Evolutionary conservation across 2,329 filamentous ascomycete species (phyloP).

Genomic region (Corniculantispora saksenae): DNA sequence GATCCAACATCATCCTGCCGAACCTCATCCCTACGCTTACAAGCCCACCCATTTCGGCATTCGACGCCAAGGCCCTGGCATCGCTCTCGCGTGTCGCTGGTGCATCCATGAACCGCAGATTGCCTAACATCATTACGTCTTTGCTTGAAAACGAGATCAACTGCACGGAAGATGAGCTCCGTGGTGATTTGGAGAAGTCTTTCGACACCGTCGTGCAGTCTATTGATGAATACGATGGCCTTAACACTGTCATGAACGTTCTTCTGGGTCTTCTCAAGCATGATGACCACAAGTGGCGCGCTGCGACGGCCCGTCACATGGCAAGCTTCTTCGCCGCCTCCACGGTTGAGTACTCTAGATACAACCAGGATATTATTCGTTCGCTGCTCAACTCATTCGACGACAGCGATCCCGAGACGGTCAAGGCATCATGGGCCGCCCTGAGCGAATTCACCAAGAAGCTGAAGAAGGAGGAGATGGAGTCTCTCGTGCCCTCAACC

Average conservation of each 20-base stretch:
- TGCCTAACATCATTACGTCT: conserved; percentile 88
- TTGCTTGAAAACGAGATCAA: conserved; percentile 90
- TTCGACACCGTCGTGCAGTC: conserved; percentile 90
- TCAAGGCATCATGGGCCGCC: conserved; percentile 87
- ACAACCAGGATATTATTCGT: conserved; percentile 93
- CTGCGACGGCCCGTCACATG: conserved; percentile 75
- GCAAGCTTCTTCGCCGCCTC: conserved; percentile 81
- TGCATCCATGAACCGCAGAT: conserved; percentile 82
- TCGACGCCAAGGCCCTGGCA: conserved; percentile 92
- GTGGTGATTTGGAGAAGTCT: conserved; percentile 71
- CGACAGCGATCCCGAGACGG: conserved; percentile 78
- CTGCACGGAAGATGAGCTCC: conserved; percentile 72
- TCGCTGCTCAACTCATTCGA: conserved; percentile 90
- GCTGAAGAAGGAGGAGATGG: conserved; percentile 97
- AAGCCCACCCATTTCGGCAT: conserved; percentile 84
- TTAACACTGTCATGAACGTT: conserved; percentile 94
- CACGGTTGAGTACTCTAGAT: conserved; percentile 87
- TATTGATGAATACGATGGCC: conserved; percentile 92
- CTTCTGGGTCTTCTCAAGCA: conserved; percentile 87
- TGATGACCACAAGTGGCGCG: conserved; percentile 83
- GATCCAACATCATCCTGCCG: conserved; percentile 94
- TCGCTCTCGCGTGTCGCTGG: conserved; percentile 91
- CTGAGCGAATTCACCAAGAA: conserved; percentile 85
- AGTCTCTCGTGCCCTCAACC: conserved; percentile 82
- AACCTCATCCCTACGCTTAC: conserved; percentile 94